These are phyloP conservation scores for Penicillium italicum DNA, from an alignment of 2,329 filamentous ascomycete genomes.

Conservation along the genomic window DNA sequence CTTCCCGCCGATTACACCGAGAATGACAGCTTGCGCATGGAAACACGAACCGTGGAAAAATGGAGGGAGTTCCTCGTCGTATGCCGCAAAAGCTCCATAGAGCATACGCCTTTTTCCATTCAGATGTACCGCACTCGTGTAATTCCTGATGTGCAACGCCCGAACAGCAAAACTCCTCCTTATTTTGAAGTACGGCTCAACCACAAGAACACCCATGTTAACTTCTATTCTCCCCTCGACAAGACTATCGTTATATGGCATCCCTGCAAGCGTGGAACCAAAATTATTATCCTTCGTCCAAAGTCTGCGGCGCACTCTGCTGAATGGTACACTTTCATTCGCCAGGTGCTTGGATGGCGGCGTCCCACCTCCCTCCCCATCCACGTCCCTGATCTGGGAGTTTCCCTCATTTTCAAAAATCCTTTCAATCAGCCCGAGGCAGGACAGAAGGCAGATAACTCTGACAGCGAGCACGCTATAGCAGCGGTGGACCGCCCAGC, in stretches of 20 bases:
- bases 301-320: constrained; percentile 59
- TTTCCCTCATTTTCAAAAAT: constrained; percentile 57
- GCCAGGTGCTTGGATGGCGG: constrained; percentile 57
- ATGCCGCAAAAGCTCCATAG: constrained; percentile 55
- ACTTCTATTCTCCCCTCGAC: constrained; percentile 63
- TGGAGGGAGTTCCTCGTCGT: constrained; percentile 64
- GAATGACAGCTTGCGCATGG: constrained; percentile 58
- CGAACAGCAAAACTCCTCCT: constrained; percentile 52
- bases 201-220: constrained; percentile 53
- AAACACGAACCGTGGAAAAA: constrained; percentile 58
- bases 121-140: constrained; percentile 62
- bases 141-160: constrained; percentile 57
- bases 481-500: constrained; percentile 32
- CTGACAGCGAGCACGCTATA: constrained; percentile 47
- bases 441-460: constrained; percentile 35
- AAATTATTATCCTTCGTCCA: constrained; percentile 61
- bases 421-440: constrained; percentile 55
- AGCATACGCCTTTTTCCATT: constrained; percentile 54
- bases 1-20: constrained; percentile 61
- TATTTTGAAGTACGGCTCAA: constrained; percentile 57
- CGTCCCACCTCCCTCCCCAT: constrained; percentile 56
- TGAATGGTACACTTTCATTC: constrained; percentile 67
- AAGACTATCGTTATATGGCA: constrained; percentile 64
- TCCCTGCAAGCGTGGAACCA: constrained; percentile 51
- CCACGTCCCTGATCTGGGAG: constrained; percentile 60